Percentiles rank a stretch among this genome's conserved stretches.
phyloP scores from a whole-genome alignment of 1,139 yeast species.

The Saccharomyces pastorianus region DNA sequence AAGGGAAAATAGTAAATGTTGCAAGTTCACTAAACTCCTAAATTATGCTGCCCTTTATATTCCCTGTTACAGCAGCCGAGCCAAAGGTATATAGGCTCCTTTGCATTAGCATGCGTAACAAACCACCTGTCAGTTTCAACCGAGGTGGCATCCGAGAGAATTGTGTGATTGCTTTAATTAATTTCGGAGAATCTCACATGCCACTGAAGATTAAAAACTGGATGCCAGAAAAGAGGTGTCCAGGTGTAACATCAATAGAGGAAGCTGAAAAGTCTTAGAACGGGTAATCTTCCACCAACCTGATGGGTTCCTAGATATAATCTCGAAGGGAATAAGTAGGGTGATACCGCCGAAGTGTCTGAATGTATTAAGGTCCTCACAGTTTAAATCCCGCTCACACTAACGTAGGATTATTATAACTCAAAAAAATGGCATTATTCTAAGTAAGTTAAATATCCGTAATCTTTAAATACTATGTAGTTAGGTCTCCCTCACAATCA shows the following conservation, averaged over 20 bases:
- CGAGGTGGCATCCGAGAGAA: not conserved
- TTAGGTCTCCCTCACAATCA: conserved; percentile 1
- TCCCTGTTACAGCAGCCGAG: not conserved
- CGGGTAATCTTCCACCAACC: not conserved
- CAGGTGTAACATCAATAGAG: not conserved
- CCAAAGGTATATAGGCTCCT: not conserved
- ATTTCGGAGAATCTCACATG: not conserved
- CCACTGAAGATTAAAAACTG: not conserved
- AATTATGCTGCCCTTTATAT: not conserved
- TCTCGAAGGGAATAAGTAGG: not conserved
- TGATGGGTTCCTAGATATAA: not conserved
- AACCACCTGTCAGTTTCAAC: conserved; percentile 1
- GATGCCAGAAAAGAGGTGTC: not conserved
- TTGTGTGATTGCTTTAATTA: not conserved
- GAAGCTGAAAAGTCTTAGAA: not conserved
- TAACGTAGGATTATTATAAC: not conserved
- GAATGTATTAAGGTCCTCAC: not conserved
- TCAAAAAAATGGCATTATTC: not conserved
- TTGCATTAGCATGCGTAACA: not conserved
- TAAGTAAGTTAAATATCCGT: not conserved
- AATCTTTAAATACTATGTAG: not conserved
- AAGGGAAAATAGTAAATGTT: not conserved
- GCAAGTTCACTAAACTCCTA: not conserved
- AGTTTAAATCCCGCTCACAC: not conserved
- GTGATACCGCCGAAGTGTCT: not conserved